phyloP scores from a whole-genome alignment of 345 rosid species.

The Eutrema heterophyllum region DNA sequence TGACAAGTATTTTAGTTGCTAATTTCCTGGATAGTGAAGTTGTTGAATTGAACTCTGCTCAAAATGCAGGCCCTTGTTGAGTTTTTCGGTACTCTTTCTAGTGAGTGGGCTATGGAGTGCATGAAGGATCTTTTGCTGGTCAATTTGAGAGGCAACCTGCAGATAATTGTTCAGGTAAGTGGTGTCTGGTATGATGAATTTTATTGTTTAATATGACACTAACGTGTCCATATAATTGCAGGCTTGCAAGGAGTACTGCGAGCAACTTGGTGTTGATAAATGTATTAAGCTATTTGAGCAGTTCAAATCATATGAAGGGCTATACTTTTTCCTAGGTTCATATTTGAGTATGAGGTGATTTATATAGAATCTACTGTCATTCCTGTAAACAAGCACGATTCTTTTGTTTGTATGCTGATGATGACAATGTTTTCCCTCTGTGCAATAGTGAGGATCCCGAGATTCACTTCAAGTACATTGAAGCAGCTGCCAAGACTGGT shows the following conservation, averaged over 20 bases:
- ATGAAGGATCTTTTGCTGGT: slow-evolving; percentile 97
- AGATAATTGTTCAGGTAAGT: slow-evolving; percentile 95
- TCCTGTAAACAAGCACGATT: slow-evolving; percentile 10
- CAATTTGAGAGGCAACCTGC: slow-evolving; percentile 91
- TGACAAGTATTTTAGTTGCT: background rate
- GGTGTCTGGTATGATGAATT: slow-evolving; percentile 9
- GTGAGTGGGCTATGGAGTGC: slow-evolving; percentile 99
- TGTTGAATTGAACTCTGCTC: slow-evolving; percentile 5
- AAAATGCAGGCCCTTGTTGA: slow-evolving; percentile 84
- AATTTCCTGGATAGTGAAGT: background rate
- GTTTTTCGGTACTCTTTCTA: slow-evolving; percentile 95
- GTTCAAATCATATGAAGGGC: slow-evolving; percentile 95
- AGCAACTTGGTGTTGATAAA: slow-evolving; percentile 90
- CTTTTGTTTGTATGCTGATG: background rate
- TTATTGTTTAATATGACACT: slow-evolving; percentile 7
- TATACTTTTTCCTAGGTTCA: slow-evolving; percentile 96
- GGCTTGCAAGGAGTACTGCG: slow-evolving; percentile 98
- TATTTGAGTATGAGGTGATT: slow-evolving; percentile 90
- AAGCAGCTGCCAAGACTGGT: slow-evolving; percentile 95
- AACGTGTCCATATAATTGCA: slow-evolving; percentile 34
- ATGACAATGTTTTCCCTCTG: slow-evolving; percentile 11
- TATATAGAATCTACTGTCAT: background rate
- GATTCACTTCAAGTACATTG: slow-evolving; percentile 96
- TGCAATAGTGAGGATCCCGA: slow-evolving; percentile 94
- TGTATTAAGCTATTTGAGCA: slow-evolving; percentile 97